A percentile compares a stretch with the other conserved stretches of the same genome.
These are phyloP conservation scores for Ehretia macrophylla DNA, from an alignment of 257 asterid genomes.

Conservation along the genomic window DNA sequence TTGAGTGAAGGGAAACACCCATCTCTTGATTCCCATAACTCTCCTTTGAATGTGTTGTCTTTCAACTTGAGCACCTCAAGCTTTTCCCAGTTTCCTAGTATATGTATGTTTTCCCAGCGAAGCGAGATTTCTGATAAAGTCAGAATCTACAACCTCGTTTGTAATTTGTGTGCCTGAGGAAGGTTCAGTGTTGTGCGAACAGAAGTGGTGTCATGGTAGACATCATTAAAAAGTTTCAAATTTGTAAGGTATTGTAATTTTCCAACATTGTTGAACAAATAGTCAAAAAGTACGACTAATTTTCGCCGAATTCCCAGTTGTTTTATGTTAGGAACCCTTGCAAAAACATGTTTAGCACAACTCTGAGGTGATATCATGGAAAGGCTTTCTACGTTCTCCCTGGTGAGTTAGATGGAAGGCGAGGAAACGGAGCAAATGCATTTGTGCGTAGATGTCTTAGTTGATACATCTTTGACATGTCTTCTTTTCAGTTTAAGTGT, in stretches of 20 bases:
- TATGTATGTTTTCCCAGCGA: slow-evolving; percentile 28
- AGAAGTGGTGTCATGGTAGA: too few relatives aligned
- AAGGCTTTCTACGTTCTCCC: too few relatives aligned
- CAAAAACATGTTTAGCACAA: slow-evolving; percentile 18
- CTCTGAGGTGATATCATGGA: too few relatives aligned
- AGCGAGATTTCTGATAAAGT: slow-evolving; percentile 23
- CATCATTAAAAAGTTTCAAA: too few relatives aligned
- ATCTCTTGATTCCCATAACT: slow-evolving; percentile 10
- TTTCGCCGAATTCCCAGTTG: slow-evolving; percentile 17
- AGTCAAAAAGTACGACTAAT: slow-evolving; percentile 4
- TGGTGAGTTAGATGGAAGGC: too few relatives aligned
- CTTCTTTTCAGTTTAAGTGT: slow-evolving; percentile 13
- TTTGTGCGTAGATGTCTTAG: too few relatives aligned
- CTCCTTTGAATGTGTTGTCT: slow-evolving; percentile 31
- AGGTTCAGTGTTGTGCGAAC: too few relatives aligned
- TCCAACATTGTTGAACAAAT: slow-evolving; percentile 13
- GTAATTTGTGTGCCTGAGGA: slow-evolving; percentile 10
- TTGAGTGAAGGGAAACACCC: too few relatives aligned
- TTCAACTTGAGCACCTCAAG: slow-evolving; percentile 32
- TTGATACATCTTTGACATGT: slow-evolving; percentile 19
- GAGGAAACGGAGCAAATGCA: slow-evolving; percentile 9
- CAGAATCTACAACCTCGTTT: slow-evolving; percentile 11
- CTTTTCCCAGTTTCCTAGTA: slow-evolving; percentile 11
- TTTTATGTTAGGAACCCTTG: slow-evolving; percentile 16
- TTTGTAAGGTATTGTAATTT: too few relatives aligned